Evolutionary conservation across 441 rosid genomes (phyloP).

Genomic region (Dalechampia spathulata): DNA sequence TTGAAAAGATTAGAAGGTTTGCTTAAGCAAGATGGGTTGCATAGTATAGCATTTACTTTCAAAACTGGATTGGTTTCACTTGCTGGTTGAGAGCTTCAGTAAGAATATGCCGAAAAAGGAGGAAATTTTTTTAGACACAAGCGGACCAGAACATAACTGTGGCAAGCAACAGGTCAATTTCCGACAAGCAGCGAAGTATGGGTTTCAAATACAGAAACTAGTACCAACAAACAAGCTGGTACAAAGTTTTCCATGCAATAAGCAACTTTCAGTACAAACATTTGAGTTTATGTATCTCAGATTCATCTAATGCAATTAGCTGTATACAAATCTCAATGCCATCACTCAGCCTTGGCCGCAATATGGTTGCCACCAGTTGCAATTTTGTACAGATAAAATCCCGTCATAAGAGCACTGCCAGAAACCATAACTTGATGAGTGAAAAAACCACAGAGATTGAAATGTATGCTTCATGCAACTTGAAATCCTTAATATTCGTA

Average conservation of each 20-base stretch:
- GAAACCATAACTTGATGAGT: slow-evolving; percentile 11
- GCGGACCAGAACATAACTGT: neutral
- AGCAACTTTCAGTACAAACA: slow-evolving; percentile 5
- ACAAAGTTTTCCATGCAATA: slow-evolving; percentile 4
- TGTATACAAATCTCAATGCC: slow-evolving; percentile 5
- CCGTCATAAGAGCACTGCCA: slow-evolving; percentile 86
- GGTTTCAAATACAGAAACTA: neutral
- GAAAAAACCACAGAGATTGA: neutral
- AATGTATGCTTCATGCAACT: neutral
- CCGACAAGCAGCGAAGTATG: neutral
- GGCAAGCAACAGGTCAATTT: neutral
- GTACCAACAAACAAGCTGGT: slow-evolving; percentile 7
- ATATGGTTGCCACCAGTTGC: slow-evolving; percentile 81
- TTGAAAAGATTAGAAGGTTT: too few relatives aligned
- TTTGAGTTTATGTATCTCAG: slow-evolving; percentile 9
- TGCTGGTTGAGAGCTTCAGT: neutral
- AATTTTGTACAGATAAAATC: slow-evolving; percentile 71
- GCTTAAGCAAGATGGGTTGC: too few relatives aligned
- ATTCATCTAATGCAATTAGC: slow-evolving; percentile 3
- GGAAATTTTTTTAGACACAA: neutral
- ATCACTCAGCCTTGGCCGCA: slow-evolving; percentile 67
- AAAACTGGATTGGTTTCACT: neutral
- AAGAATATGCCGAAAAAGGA: neutral
- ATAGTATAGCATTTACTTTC: too few relatives aligned
- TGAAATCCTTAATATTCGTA: neutral